Base-by-base conservation (phyloP, 2,329 filamentous ascomycete species). In the Sordariomycetes sp. region DNA sequence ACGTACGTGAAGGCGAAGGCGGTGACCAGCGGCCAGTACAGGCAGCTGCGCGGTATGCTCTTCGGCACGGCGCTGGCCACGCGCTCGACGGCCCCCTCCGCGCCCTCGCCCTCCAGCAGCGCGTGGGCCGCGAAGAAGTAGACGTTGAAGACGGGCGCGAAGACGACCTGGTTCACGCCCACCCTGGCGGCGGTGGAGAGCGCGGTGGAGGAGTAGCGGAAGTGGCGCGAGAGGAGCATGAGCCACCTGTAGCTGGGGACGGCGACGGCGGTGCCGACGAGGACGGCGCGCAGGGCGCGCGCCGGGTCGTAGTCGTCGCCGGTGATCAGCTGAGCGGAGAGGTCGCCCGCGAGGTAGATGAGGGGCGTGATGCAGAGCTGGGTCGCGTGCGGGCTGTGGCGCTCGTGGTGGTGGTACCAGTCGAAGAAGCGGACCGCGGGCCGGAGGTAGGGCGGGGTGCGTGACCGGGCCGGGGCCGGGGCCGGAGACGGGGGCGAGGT, bases 1-100 rank as follows among this genome's bases (percentile, higher is more conserved):
- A 97, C 76, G 66, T 90, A 94, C n/a, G 87, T 84, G 67, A 97
- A 95, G 70, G 80, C 92, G 68, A 97, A 86, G 0, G 90, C 90
- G 16, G 88, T 95, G 18, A 96, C 87, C 0, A 84, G 83, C 0
- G 92, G 93, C 92, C 92, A 97, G 25, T 97, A 71, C 74, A 95
- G 96, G 69, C 86, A 85, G 60, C 86, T 89, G 69, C 94, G 96
- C 67, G 83, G 70, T 67, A 89, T 83, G 67, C 86, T 91, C 25
- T 80, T 78, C 0, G 91, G 90, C 0, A 96, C 87, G 0, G 91
- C 92, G 60, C 84, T 78, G 63, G 80, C 80, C 60, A 97, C 79
- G 57, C 89, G 84, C 65, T 89, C 83, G 70, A 82, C 80, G 1
- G 87, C 81, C 58, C 89, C 86, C 7, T 73, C 68, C 1, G 85